Conservation (phyloP, 1,139 yeast species). For the Pichia sp. region DNA sequence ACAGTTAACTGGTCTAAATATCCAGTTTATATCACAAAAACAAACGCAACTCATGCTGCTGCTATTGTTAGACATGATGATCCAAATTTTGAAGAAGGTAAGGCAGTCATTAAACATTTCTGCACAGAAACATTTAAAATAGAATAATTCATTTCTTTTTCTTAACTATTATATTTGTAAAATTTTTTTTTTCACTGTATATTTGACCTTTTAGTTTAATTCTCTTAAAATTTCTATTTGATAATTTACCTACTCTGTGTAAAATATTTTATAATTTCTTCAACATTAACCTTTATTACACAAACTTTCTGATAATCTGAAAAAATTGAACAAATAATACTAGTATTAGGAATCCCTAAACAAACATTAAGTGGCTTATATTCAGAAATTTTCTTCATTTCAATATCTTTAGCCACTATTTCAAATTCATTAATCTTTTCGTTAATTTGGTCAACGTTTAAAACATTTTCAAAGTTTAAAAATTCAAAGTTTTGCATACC, state of each 20-base stretch:
- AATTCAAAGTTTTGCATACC: slow-evolving; percentile 36
- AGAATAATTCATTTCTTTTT: neutral
- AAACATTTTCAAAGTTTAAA: slow-evolving; percentile 25
- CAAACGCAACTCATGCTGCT: slow-evolving; percentile 73
- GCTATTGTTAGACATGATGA: slow-evolving; percentile 58
- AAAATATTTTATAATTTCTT: slow-evolving; percentile 5
- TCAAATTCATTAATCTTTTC: neutral
- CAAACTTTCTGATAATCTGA: slow-evolving; percentile 6
- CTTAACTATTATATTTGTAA: neutral
- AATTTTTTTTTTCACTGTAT: neutral
- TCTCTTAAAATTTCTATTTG: neutral
- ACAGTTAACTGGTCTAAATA: slow-evolving; percentile 58
- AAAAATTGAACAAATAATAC: slow-evolving; percentile 14
- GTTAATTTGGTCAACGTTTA: too few species aligned
- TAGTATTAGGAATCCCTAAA: slow-evolving; percentile 3
- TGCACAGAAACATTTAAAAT: slow-evolving; percentile 35
- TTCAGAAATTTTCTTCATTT: slow-evolving; percentile 1
- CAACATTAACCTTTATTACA: slow-evolving; percentile 6
- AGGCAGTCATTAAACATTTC: slow-evolving; percentile 61
- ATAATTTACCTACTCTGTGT: neutral
- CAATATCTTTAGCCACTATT: neutral
- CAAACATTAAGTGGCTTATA: slow-evolving; percentile 6
- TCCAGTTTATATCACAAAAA: slow-evolving; percentile 61
- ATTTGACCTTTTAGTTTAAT: neutral
- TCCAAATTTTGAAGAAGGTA: slow-evolving; percentile 59